Base-by-base conservation (phyloP, 1,284 basidiomycete species). In the Boletus semigastroideus region DNA sequence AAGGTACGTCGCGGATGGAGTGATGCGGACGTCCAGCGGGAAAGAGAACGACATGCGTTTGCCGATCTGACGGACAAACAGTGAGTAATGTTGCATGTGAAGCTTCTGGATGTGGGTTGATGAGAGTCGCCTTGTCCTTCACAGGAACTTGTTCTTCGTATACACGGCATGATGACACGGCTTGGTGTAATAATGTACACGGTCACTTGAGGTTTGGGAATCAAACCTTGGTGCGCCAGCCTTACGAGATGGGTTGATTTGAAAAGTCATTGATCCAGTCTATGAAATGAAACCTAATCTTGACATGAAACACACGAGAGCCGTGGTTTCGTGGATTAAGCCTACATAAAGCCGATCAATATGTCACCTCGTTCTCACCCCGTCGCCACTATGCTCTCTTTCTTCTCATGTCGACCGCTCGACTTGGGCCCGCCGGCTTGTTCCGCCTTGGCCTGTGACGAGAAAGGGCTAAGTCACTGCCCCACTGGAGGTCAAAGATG, bases 11-110 rank as follows among this genome's bases (percentile, higher is more conserved):
- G 52, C 3, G 64, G 65, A 14, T 71, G 72, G 72, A 62, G 57
- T 1, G 61, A 64, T 11, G 65, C 60, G 10, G 71, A 75, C 31
- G 61, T 74, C 14, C 56, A 59, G 39, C 52, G 59, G 34, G 65
- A 73, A 52, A 57, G 61, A 4, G 68, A 71, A 46, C 60, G 54
- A 34, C 62, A 64, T n/a, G 71, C 70, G 17, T 74, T 74, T 56
- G 56, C 59, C 44, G 70, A 74, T 50, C 42, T 67, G 39, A 72
- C 72, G 10, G 72, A 74, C 53, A 58, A 57, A 30, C 66, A 62
- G 61, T 57, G 33, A 54, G 67, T 65, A 41, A 19, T 33, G 39
- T 38, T 36, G 37, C 30, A 25, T 30, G 34, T 36, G 22, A 39
- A 25, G 5, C 7, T 39, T 33, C 37, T 31, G n/a, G 37, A 43